A percentile compares a stretch with the other conserved stretches of the same genome.
These are phyloP conservation scores for Echinochloa phyllopogon DNA, from an alignment of 176 grass and related monocot genomes.

Conservation along the genomic window DNA sequence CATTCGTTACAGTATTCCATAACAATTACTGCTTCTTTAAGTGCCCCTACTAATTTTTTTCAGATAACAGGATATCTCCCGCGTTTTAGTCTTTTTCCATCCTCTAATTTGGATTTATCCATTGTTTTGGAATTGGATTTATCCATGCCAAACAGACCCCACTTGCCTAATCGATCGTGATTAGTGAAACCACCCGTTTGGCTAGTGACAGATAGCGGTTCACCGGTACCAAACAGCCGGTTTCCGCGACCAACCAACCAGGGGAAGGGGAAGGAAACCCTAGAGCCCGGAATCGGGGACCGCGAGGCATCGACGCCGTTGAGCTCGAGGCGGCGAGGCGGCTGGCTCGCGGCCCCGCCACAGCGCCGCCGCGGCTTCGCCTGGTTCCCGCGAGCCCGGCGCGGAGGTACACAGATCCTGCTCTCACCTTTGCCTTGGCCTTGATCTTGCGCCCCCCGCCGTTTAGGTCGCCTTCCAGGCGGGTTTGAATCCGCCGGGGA, in stretches of 20 bases:
- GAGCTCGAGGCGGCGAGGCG: background rate
- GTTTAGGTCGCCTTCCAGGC: constrained; percentile 20
- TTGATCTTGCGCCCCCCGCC: background rate
- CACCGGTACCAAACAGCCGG: background rate
- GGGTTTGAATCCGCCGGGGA: constrained; percentile 23
- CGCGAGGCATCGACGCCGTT: background rate
- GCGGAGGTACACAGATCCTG: constrained; percentile 7
- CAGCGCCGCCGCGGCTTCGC: background rate
- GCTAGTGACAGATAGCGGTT: background rate
- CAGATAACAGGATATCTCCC: no score
- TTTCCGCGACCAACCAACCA: background rate
- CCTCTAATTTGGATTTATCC: background rate
- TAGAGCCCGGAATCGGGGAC: background rate
- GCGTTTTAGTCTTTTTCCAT: background rate
- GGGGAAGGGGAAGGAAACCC: background rate
- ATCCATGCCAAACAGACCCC: background rate
- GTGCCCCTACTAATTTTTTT: no score
- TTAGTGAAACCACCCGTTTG: constrained; percentile 14
- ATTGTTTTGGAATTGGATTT: background rate
- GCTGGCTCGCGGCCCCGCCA: background rate
- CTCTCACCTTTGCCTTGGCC: background rate
- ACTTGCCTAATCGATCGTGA: background rate
- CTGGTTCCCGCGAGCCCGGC: background rate
- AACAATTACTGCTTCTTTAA: no score
- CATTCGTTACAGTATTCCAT: no score